Conservation (phyloP, 352 stramenopile genomes). For the Phytophthora vignae region DNA sequence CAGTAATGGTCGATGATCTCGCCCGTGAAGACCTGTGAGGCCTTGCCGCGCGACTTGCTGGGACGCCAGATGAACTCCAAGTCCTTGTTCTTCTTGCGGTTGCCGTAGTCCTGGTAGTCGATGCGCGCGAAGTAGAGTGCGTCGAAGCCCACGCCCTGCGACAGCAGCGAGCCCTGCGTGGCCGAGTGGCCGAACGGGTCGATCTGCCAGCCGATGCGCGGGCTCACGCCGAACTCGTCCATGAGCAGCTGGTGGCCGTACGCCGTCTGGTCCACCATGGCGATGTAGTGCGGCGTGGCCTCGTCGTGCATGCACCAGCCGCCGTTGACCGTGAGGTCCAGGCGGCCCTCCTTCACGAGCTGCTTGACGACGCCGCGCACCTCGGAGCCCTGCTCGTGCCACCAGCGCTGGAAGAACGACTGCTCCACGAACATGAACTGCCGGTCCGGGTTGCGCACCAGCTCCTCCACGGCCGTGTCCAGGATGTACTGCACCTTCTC, state of each 20-base stretch:
- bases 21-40: slow-evolving; percentile 87
- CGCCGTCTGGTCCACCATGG: slow-evolving; percentile 99
- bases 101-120: slow-evolving; percentile 96
- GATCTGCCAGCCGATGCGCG: slow-evolving; percentile 98
- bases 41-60: slow-evolving; percentile 85
- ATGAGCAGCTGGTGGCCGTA: slow-evolving; percentile 96
- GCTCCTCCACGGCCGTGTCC: slow-evolving; percentile 90
- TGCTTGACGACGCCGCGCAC: slow-evolving; percentile 81
- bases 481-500: slow-evolving; percentile 96
- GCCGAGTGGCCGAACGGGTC: slow-evolving; percentile 96
- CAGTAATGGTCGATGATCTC: slow-evolving; percentile 90
- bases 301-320: slow-evolving; percentile 99
- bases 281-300: slow-evolving; percentile 95
- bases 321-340: slow-evolving; percentile 95
- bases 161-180: slow-evolving; percentile 94
- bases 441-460: slow-evolving; percentile 90
- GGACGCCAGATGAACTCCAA: slow-evolving; percentile 97
- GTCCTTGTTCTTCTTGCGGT: slow-evolving; percentile 87
- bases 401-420: slow-evolving; percentile 98
- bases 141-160: slow-evolving; percentile 94
- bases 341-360: slow-evolving; percentile 91
- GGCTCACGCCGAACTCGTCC: slow-evolving; percentile 93
- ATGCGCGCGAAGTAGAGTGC: slow-evolving; percentile 98
- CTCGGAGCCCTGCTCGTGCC: slow-evolving; percentile 86
- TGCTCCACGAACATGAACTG: slow-evolving; percentile 97